Evolutionary conservation across 2,329 filamentous ascomycete genomes (phyloP), one percentile per base, ranked within the genome.

Genomic region (Epichloe gansuensis): DNA sequence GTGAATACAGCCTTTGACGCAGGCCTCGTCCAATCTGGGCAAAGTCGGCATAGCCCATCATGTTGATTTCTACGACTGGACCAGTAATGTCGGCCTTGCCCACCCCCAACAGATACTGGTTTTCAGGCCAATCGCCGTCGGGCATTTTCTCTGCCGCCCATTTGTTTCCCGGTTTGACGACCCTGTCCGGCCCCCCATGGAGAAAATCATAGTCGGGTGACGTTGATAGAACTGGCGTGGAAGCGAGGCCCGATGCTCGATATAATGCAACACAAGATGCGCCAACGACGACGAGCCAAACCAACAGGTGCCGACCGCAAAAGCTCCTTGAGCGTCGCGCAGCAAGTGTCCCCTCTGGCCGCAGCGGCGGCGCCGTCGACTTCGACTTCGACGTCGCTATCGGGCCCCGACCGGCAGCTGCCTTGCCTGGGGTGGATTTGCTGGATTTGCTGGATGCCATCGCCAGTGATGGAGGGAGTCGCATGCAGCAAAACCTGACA

Each of bases 11-110:
- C 51, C 90, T 78, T 69, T 96, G 90, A 44, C 89, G 83, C 47
- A 96, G 71, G 27, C 90, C 90, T 5, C 81, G 82, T 45, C 90
- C 90, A n/a, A 86, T 69, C 68, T 96, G 90, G 43, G 78, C 78
- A 13, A 81, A 73, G 64, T 87, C 82, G 31, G 89, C 89, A 70
- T 95, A 95, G 55, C 90, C 90, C 75, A 90, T 93, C 67, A 95
- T 78, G 63, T 88, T 89, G 68, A 95, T 81, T 68, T 95, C 89
- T 31, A 91, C 89, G 5, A 93, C 86, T 0, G 89, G 88, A 4
- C 86, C 75, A 1, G 75, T 78, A 56, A 78, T 75, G 58, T 78
- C 75, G 15, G 70, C 76, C 57, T 76, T 77, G 43, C 76, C 75
- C 12, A 73, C 73, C 3, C 75, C 75, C 17, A 78, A 55, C 3